Conservation (phyloP, 2,329 filamentous ascomycete species). For the Nemania diffusa region DNA sequence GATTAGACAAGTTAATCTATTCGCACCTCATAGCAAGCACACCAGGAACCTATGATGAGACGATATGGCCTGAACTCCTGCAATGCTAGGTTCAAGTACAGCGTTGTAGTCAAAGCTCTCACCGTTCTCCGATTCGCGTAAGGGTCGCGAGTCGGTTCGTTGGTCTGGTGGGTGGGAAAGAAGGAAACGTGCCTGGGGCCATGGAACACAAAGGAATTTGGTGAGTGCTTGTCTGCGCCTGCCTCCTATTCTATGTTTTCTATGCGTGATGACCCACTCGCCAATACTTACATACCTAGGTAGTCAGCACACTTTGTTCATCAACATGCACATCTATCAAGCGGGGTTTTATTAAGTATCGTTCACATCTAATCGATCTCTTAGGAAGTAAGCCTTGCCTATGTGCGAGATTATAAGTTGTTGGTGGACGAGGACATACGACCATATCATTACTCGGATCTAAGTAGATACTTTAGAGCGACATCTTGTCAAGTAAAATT, state of each 20-base stretch:
- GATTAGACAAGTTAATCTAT: conserved; percentile 4
- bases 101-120: conserved; percentile 19
- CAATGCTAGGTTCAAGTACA: conserved; percentile 23
- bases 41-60: background rate
- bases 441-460: background rate
- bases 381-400: conserved; percentile 9
- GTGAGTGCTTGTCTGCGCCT: background rate
- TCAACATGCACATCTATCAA: conserved; percentile 19
- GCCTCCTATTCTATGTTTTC: conserved; percentile 25
- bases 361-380: conserved; percentile 14
- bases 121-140: conserved; percentile 26
- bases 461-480: background rate
- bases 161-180: conserved; percentile 24
- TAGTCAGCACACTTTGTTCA: conserved; percentile 12
- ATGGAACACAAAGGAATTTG: conserved; percentile 10
- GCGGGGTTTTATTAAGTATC: conserved; percentile 27
- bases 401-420: conserved; percentile 12
- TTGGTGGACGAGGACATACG: background rate
- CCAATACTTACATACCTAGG: conserved; percentile 7
- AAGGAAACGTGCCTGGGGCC: conserved; percentile 32
- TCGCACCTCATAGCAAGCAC: conserved; percentile 8
- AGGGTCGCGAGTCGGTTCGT: conserved; percentile 26
- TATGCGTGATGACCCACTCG: conserved; percentile 22
- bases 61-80: conserved; percentile 11
- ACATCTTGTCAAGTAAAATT: background rate